Base-by-base conservation (phyloP, 176 grass and related monocot species). In the Typha latifolia region DNA sequence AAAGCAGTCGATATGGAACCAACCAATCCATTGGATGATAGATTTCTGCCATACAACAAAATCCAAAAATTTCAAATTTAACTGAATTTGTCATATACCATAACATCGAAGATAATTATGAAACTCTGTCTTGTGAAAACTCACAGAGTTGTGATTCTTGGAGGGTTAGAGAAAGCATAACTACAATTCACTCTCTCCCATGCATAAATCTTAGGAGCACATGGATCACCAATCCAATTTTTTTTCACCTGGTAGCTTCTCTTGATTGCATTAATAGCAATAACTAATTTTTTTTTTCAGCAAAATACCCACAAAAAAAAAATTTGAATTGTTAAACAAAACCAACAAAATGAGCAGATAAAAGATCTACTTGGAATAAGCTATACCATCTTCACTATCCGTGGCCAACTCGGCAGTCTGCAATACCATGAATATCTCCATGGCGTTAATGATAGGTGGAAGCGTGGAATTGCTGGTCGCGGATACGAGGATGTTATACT, bases 371-470 rank as follows among this genome's bases (percentile, higher is more conserved):
- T 12, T 24, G 12, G 24, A 12, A 47, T 7, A 12, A 10, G 9
- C 4, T 14, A 19, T 72, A 72, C 69, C 51, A 22, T 72, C 69
- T n/a, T 4, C 16, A 12, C 10, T 22, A 14, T 72, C 55, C 0
- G 69, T 22, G 24, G 52, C 69, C 52, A 72, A 13, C 16, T 26
- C 52, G 27, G 52, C 3, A 5, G 34, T 59, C 34, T 32, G 4
- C 69, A 72, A 47, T 2, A 29, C 3, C 32, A 12, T 12, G 29
- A 61, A 22, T 24, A 72, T 52, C 69, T 72, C 69, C 9, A 71
- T 5, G n/a, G 69, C 53, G 19, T 72, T 72, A 29, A 72, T 26
- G 69, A 72, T 32, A 1, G 69, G 69, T 2, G 69, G 69, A 61
- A 61, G 69, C 2, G 4, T 47, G n/a, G 53, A 61, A 0, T 18